phyloP scores from a whole-genome alignment of 805 yeast genomes.

The Metschnikowia noctiluminum region DNA sequence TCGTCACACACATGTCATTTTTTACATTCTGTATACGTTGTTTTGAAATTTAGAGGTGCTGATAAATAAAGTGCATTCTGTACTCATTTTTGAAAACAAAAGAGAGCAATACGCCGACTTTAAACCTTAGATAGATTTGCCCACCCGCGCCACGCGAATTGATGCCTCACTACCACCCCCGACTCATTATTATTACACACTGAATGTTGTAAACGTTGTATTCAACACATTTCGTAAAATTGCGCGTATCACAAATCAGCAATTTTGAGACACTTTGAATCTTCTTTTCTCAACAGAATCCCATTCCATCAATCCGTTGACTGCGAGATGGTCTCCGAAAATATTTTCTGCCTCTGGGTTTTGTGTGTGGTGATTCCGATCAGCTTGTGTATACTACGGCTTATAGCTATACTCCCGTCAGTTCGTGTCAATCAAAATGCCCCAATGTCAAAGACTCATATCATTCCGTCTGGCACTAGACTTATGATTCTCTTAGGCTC shows the following conservation, averaged over 20 bases:
- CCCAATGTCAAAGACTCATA: background rate
- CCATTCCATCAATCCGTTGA: background rate
- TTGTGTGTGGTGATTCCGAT: slow-evolving; percentile 5
- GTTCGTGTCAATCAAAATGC: slow-evolving; percentile 1
- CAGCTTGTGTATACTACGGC: slow-evolving; percentile 5
- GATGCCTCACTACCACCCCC: too few species aligned
- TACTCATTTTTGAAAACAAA: too few species aligned
- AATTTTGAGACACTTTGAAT: too few species aligned
- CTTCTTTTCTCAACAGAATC: too few species aligned
- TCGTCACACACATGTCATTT: background rate
- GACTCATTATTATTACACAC: too few species aligned
- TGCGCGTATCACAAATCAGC: too few species aligned
- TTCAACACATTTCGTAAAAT: too few species aligned
- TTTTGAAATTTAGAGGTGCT: background rate
- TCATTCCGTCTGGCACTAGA: background rate
- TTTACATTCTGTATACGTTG: background rate
- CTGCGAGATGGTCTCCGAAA: slow-evolving; percentile 1
- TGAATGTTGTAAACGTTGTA: too few species aligned
- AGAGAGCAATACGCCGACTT: too few species aligned
- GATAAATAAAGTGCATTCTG: too few species aligned
- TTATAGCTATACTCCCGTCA: slow-evolving; percentile 12
- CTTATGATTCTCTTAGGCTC: slow-evolving; percentile 76
- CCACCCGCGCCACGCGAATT: too few species aligned
- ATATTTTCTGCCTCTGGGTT: background rate
- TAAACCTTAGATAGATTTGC: too few species aligned